Evolutionary conservation across 2,329 filamentous ascomycete species (phyloP).

Genomic region (Neofusicoccum cordaticola): DNA sequence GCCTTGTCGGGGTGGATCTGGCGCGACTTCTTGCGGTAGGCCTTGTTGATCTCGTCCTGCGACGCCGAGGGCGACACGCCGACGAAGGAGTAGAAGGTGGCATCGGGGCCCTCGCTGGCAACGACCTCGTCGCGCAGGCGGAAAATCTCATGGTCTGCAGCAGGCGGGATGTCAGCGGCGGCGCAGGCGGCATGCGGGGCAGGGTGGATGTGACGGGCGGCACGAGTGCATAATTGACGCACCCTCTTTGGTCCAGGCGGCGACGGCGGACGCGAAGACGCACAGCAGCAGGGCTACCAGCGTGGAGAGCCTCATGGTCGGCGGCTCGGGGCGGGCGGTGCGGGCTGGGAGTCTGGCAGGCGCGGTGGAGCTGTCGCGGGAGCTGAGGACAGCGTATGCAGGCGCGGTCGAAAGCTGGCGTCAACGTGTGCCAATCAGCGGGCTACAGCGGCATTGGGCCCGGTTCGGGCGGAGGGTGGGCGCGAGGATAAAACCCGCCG

Average conservation of each 20-base stretch:
- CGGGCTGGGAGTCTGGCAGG: constrained; percentile 16
- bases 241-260: constrained; percentile 88
- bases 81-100: constrained; percentile 93
- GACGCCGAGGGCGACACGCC: constrained; percentile 70
- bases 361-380: constrained; percentile 21
- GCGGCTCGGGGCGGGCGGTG: background rate
- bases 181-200: background rate
- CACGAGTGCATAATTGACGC: constrained; percentile 26
- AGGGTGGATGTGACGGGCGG: background rate
- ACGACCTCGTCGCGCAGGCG: constrained; percentile 84
- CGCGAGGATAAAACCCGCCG: constrained; percentile 7
- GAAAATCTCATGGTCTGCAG: constrained; percentile 92
- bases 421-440: constrained; percentile 12
- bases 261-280: constrained; percentile 63
- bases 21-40: constrained; percentile 83
- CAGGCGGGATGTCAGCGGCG: background rate
- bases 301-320: constrained; percentile 66
- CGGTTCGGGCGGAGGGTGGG: background rate
- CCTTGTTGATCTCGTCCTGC: constrained; percentile 87
- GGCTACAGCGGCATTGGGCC: background rate
- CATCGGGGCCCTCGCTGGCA: constrained; percentile 68
- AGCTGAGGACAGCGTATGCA: constrained; percentile 19
- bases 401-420: background rate
- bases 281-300: constrained; percentile 67
- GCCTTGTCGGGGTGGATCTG: constrained; percentile 94